Evolutionary conservation across 192 early-diverging fungal species (phyloP).

Genomic region (Mortierella claussenii): DNA sequence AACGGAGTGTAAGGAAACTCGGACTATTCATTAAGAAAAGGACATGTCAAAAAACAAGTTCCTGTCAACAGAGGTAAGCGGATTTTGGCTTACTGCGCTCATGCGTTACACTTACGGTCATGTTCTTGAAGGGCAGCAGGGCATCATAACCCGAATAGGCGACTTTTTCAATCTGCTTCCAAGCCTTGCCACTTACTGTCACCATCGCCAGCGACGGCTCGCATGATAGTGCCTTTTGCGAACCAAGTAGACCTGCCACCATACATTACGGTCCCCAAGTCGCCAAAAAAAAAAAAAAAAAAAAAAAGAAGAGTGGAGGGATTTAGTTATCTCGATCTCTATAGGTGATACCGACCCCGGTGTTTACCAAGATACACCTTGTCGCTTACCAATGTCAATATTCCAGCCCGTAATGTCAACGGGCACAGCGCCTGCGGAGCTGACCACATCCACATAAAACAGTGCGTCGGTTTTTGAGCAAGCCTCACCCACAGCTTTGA

Average conservation of each 20-base stretch:
- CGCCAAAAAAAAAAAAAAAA: not conserved
- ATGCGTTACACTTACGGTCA: constrained; percentile 3
- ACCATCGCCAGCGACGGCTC: constrained; percentile 37
- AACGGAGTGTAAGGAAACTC: constrained; percentile 41
- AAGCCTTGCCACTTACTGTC: constrained; percentile 41
- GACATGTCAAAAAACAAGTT: no score
- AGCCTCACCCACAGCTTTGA: constrained; percentile 17
- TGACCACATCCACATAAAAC: constrained; percentile 46
- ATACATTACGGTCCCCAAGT: not conserved
- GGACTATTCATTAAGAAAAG: no score
- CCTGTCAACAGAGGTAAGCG: no score
- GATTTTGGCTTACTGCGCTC: no score
- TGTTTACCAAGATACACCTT: no score
- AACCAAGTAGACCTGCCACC: constrained; percentile 27
- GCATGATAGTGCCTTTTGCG: constrained; percentile 45
- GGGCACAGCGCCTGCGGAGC: constrained; percentile 39
- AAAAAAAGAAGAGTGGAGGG: no score
- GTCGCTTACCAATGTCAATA: constrained; percentile 46
- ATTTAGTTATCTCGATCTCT: no score
- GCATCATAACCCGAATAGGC: constrained; percentile 46
- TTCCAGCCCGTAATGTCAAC: constrained; percentile 46
- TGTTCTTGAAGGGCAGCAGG: constrained; percentile 25
- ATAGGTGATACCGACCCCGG: no score
- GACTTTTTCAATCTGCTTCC: constrained; percentile 50
- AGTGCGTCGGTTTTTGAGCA: constrained; percentile 30